Evolutionary conservation across 768 basidiomycete genomes (phyloP).

Genomic region (Suillus bovinus): DNA sequence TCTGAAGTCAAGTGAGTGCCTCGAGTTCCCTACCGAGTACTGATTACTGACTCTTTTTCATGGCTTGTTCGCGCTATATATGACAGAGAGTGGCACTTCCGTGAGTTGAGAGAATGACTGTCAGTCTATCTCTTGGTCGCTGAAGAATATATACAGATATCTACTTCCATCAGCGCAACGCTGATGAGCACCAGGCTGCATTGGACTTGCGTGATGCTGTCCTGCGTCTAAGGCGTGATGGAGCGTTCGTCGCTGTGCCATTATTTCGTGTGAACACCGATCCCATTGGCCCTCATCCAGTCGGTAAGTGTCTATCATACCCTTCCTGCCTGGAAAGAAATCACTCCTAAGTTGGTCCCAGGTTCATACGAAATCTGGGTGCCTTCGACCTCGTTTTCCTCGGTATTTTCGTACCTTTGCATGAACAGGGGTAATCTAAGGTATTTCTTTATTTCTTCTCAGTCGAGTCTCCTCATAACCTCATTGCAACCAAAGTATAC

Average conservation of each 20-base stretch:
- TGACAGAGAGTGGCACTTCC: slow-evolving; percentile 77
- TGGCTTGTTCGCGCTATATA: slow-evolving; percentile 1
- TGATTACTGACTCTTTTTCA: not conserved
- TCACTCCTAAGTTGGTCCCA: slow-evolving; percentile 23
- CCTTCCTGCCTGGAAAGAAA: not conserved
- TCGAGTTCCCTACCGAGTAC: not conserved
- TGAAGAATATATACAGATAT: slow-evolving; percentile 53
- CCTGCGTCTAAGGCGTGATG: slow-evolving; percentile 66
- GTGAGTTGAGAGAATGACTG: slow-evolving; percentile 38
- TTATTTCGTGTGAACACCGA: slow-evolving; percentile 67
- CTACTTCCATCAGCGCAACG: slow-evolving; percentile 73
- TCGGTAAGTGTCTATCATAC: slow-evolving; percentile 46
- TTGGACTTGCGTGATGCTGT: slow-evolving; percentile 72
- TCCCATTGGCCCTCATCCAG: slow-evolving; percentile 76
- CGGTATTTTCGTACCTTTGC: slow-evolving; percentile 77
- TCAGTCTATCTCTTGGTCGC: not conserved
- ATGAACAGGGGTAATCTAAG: slow-evolving; percentile 68
- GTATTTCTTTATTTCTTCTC: slow-evolving; percentile 34
- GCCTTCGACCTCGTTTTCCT: slow-evolving; percentile 69
- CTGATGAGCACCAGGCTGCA: slow-evolving; percentile 60
- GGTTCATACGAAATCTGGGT: slow-evolving; percentile 86
- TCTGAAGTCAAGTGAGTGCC: slow-evolving; percentile 58
- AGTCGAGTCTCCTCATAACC: not conserved
- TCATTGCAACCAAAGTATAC: slow-evolving; percentile 45
- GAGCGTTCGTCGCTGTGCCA: slow-evolving; percentile 80